Conservation (phyloP, 257 asterid species). For the Salvia splendens region DNA sequence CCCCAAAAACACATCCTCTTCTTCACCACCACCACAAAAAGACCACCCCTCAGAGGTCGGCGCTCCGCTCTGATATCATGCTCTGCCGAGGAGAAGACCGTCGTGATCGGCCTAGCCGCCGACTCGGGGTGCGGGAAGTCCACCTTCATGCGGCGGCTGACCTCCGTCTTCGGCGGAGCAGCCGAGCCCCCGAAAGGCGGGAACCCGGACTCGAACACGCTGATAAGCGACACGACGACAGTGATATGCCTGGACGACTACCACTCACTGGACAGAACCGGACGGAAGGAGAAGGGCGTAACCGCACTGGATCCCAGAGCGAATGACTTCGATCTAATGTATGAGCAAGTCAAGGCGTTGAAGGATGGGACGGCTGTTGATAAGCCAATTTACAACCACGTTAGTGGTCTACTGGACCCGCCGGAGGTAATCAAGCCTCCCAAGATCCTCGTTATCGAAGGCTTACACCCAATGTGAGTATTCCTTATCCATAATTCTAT, state of each 20-base stretch:
- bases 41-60: too few relatives aligned
- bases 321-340: conserved; percentile 89
- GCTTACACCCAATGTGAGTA: conserved; percentile 94
- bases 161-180: conserved; percentile 97
- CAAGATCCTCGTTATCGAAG: conserved; percentile 95
- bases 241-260: conserved; percentile 94
- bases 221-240: conserved; percentile 81
- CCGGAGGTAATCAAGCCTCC: conserved; percentile 89
- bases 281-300: conserved; percentile 88
- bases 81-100: conserved; percentile 57
- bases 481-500: too few relatives aligned
- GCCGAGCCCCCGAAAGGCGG: conserved; percentile 98
- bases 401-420: conserved; percentile 83
- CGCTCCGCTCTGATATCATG: conserved; percentile 44
- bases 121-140: conserved; percentile 96
- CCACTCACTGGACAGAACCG: conserved; percentile 87
- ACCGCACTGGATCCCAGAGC: conserved; percentile 97
- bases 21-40: conserved; percentile 32
- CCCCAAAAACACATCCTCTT: conserved; percentile 55
- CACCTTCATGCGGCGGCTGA: conserved; percentile 93
- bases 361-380: conserved; percentile 71
- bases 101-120: conserved; percentile 83
- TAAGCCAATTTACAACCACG: conserved; percentile 90
- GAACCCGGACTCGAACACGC: conserved; percentile 93
- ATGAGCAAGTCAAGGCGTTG: conserved; percentile 81